Conservation (phyloP, 306 rosid genomes). For the Phaseolus lunatus region DNA sequence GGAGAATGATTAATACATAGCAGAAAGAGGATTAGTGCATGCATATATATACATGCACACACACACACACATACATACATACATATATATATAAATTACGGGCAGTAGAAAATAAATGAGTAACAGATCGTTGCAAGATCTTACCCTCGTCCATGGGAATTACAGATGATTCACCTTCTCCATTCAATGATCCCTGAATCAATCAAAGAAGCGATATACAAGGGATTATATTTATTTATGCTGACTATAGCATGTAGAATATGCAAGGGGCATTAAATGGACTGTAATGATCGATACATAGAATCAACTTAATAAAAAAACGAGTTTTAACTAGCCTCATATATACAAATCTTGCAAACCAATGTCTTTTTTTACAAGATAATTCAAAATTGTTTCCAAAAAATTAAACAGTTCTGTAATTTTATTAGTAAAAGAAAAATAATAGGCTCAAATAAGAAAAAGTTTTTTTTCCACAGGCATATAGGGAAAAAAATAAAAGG, state of each 20-base stretch:
- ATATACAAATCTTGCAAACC: background rate
- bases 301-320: constrained; percentile 3
- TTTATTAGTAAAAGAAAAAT: constrained; percentile 6
- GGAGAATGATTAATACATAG: constrained; percentile 44
- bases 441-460: background rate
- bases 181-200: constrained; percentile 79
- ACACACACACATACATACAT: no score
- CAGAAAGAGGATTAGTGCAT: constrained; percentile 3
- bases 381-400: background rate
- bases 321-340: background rate
- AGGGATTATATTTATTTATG: constrained; percentile 9
- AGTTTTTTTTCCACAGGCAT: no score
- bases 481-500: no score
- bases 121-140: constrained; percentile 19
- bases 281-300: background rate
- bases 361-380: background rate
- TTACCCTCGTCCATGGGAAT: constrained; percentile 74
- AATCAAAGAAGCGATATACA: constrained; percentile 34
- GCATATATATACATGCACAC: no score
- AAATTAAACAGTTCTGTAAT: background rate
- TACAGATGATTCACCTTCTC: constrained; percentile 77
- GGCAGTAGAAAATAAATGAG: background rate
- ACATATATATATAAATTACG: no score
- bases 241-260: background rate
- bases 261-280: constrained; percentile 10